These are phyloP conservation scores for Ogataea haglerorum DNA, from an alignment of 805 yeast genomes.

Conservation along the genomic window DNA sequence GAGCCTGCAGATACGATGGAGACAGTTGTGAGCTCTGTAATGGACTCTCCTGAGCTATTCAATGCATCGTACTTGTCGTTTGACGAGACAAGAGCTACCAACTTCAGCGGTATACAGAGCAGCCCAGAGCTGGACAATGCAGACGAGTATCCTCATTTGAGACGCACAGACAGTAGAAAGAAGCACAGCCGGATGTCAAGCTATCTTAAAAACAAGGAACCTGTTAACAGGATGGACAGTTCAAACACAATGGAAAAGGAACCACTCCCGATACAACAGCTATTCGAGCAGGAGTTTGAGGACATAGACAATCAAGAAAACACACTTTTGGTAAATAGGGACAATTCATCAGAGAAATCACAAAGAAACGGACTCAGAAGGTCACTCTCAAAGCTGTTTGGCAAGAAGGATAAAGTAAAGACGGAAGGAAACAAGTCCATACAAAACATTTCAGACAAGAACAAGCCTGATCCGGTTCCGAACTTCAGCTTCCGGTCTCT, in stretches of 20 bases:
- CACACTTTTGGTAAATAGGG: background rate
- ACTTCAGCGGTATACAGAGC: background rate
- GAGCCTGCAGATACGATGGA: background rate
- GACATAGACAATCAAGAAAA: slow-evolving; percentile 5
- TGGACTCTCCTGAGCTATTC: background rate
- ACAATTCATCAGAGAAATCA: background rate
- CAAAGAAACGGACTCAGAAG: slow-evolving; percentile 14
- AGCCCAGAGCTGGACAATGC: background rate
- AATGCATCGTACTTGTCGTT: background rate
- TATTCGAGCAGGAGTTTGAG: slow-evolving; percentile 7
- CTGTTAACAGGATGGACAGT: background rate
- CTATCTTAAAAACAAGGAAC: slow-evolving; percentile 7
- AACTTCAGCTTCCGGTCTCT: slow-evolving; percentile 18
- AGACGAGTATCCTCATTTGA: slow-evolving; percentile 14
- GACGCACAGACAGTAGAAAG: slow-evolving; percentile 9
- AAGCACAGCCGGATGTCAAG: slow-evolving; percentile 6
- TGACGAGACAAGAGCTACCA: slow-evolving; percentile 1
- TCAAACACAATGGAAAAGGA: background rate
- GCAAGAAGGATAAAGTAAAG: slow-evolving; percentile 6
- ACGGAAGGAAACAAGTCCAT: background rate
- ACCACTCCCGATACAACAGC: slow-evolving; percentile 10
- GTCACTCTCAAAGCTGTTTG: slow-evolving; percentile 15
- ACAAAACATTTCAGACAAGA: background rate
- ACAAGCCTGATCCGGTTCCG: slow-evolving; percentile 17
- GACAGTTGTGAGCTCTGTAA: background rate